Conservation (phyloP, 2,329 filamentous ascomycete genomes). For the Helicocarpus griseus region DNA sequence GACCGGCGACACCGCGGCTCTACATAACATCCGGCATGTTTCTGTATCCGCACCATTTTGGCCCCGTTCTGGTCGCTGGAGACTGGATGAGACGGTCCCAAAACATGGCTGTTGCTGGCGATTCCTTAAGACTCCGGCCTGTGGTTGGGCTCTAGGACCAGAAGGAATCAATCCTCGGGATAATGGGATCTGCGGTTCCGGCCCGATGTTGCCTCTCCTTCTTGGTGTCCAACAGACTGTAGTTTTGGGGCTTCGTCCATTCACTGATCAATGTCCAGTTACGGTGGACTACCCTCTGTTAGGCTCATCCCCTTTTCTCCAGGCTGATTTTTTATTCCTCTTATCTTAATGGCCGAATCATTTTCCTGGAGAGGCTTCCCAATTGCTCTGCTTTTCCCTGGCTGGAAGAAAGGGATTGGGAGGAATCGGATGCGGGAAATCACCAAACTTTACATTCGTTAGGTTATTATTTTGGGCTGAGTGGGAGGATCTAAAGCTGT, state of each 20-base stretch:
- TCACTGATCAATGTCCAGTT: constrained; percentile 11
- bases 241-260: constrained; percentile 8
- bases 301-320: constrained; percentile 48
- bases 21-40: constrained; percentile 29
- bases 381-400: constrained; percentile 11
- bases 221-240: not conserved
- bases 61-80: constrained; percentile 8
- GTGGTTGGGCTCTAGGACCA: constrained; percentile 17
- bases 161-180: not conserved
- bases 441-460: constrained; percentile 4
- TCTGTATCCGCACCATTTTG: constrained; percentile 14
- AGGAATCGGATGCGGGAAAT: constrained; percentile 44
- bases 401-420: constrained; percentile 19
- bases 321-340: constrained; percentile 31
- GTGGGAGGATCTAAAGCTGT: not conserved
- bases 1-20: constrained; percentile 12
- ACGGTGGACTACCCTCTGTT: constrained; percentile 20
- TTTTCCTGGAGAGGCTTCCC: constrained; percentile 27
- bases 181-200: constrained; percentile 1
- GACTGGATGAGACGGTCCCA: not conserved
- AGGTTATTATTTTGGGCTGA: constrained; percentile 24
- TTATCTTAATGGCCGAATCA: constrained; percentile 3
- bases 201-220: not conserved
- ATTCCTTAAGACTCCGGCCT: constrained; percentile 13
- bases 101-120: not conserved